Percentiles rank a stretch among this genome's conserved stretches.
Evolutionary conservation across 495 filamentous ascomycete genomes (phyloP).

Genomic region (Xylaria longipes): DNA sequence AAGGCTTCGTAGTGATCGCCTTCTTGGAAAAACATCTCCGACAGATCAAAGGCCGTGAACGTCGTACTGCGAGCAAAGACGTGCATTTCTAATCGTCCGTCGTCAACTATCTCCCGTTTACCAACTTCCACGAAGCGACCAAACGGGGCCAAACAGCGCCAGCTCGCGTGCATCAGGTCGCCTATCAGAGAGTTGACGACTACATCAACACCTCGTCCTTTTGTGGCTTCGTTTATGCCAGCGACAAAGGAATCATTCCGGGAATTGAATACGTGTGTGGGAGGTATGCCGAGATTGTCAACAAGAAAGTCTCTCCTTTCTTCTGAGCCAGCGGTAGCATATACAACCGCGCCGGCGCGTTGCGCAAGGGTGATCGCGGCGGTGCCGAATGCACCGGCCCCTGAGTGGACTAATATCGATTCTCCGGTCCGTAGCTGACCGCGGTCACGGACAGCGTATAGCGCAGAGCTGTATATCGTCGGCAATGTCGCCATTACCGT

Average conservation of each 20-base stretch:
- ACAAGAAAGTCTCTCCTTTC: conserved; percentile 51
- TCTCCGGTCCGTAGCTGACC: conserved; percentile 47
- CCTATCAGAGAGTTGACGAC: conserved; percentile 63
- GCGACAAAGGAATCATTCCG: conserved; percentile 43
- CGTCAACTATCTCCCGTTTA: conserved; percentile 40
- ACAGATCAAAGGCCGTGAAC: conserved; percentile 41
- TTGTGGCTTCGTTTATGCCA: conserved; percentile 50
- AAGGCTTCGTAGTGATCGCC: conserved; percentile 20
- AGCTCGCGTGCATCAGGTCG: conserved; percentile 54
- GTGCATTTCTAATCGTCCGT: conserved; percentile 39
- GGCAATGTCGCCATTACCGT: conserved; percentile 42
- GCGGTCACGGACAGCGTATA: conserved; percentile 49
- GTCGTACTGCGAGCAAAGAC: conserved; percentile 38
- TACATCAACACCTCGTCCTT: conserved; percentile 55
- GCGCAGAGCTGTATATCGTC: conserved; percentile 56
- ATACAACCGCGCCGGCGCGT: conserved; percentile 55
- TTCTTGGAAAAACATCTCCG: conserved; percentile 22
- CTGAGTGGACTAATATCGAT: conserved; percentile 60
- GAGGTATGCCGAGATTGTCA: conserved; percentile 49
- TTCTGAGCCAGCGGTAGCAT: conserved; percentile 52
- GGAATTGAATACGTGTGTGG: conserved; percentile 55
- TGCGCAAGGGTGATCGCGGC: conserved; percentile 54
- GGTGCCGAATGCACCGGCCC: conserved; percentile 57
- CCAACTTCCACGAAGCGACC: conserved; percentile 62
- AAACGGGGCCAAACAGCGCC: conserved; percentile 53